phyloP scores from a whole-genome alignment of 352 stramenopile genomes.

The Pythium coloratum region DNA sequence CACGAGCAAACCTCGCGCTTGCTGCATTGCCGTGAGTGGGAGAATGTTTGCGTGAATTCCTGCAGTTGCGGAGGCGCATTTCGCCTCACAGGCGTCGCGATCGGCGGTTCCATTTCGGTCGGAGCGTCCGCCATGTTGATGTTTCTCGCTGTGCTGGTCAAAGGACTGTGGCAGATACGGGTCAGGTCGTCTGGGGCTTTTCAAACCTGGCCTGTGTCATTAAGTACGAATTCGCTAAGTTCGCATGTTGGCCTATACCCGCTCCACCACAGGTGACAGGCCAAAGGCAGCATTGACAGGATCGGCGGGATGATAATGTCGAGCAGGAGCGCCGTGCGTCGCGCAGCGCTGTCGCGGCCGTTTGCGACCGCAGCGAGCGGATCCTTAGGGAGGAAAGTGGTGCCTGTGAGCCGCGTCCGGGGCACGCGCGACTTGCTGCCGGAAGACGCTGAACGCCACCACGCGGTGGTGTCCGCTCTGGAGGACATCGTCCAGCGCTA shows the following conservation, averaged over 20 bases:
- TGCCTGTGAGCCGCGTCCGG: conserved; percentile 55
- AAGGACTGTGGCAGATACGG: not conserved
- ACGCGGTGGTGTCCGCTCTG: conserved; percentile 56
- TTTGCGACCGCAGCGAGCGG: conserved; percentile 20
- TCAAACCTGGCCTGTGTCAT: not conserved
- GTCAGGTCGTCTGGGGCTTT: not conserved
- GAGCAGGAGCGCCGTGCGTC: not conserved
- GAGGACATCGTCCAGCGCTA: conserved; percentile 64
- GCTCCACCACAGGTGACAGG: conserved; percentile 6
- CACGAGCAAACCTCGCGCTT: conserved; percentile 66
- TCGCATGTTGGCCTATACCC: not conserved
- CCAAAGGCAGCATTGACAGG: conserved; percentile 5
- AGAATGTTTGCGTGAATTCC: conserved; percentile 16
- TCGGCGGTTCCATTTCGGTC: conserved; percentile 17
- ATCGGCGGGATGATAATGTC: not conserved
- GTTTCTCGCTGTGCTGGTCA: not conserved
- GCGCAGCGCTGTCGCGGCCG: conserved; percentile 18
- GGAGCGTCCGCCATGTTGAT: not conserved
- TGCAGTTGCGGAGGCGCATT: conserved; percentile 1
- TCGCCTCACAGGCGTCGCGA: not conserved
- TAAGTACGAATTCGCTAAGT: conserved; percentile 7
- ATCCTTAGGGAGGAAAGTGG: conserved; percentile 25
- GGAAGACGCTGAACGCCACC: conserved; percentile 62
- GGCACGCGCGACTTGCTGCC: conserved; percentile 74
- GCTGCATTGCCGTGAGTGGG: conserved; percentile 70